Evolutionary conservation across 2,329 filamentous ascomycete species (phyloP).

Genomic region (Pyrenochaeta sp.): DNA sequence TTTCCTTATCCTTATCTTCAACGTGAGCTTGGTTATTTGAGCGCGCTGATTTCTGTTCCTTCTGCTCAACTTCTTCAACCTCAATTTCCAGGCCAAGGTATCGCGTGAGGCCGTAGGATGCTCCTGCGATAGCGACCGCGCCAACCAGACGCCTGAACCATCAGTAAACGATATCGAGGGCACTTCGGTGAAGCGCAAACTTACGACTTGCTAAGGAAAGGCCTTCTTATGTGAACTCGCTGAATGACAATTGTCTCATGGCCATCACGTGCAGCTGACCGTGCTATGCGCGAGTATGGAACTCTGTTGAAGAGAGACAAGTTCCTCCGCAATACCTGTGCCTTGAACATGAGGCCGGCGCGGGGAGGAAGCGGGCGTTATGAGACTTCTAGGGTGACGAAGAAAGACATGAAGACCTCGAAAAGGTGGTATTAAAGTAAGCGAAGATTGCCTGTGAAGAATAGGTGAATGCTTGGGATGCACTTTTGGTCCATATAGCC

Average conservation of each 20-base stretch:
- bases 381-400: constrained; percentile 12
- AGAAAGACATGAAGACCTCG: constrained; percentile 27
- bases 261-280: constrained; percentile 40
- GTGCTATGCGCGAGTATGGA: constrained; percentile 32
- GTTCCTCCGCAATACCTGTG: constrained; percentile 47
- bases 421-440: constrained; percentile 1
- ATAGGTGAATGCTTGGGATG: not conserved
- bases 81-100: constrained; percentile 36
- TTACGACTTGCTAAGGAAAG: constrained; percentile 47
- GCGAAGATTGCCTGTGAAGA: not conserved
- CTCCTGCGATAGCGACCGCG: constrained; percentile 23
- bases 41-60: constrained; percentile 7
- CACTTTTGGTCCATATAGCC: not conserved
- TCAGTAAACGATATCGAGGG: constrained; percentile 11
- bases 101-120: constrained; percentile 27
- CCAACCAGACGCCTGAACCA: constrained; percentile 35
- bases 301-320: constrained; percentile 45
- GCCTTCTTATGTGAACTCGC: constrained; percentile 52
- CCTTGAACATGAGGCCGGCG: constrained; percentile 47
- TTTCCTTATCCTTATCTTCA: constrained; percentile 29
- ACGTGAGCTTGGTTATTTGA: constrained; percentile 24
- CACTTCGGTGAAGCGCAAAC: constrained; percentile 13
- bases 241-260: constrained; percentile 44
- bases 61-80: constrained; percentile 28
- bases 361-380: constrained; percentile 22